Conservation (phyloP, 306 rosid genomes). For the Quercus ilex region DNA sequence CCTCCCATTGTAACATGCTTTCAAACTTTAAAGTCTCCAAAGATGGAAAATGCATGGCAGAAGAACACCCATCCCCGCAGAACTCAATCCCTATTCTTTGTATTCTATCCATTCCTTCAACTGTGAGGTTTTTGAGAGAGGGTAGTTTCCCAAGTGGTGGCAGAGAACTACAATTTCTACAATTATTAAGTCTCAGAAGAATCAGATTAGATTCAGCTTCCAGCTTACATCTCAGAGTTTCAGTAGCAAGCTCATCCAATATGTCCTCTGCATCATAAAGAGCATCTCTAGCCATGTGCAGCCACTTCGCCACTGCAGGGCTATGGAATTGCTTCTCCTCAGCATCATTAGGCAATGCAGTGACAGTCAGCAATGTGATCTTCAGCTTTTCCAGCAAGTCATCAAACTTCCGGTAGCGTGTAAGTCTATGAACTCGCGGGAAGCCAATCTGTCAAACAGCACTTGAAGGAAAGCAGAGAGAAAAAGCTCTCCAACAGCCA, state of each 20-base stretch:
- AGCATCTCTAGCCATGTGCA: slow-evolving; percentile 28
- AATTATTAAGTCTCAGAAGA: slow-evolving; percentile 3
- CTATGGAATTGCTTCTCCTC: slow-evolving; percentile 36
- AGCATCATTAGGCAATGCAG: slow-evolving; percentile 23
- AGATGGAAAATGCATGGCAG: slow-evolving; percentile 15
- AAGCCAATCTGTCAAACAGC: slow-evolving; percentile 35
- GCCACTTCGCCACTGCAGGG: slow-evolving; percentile 29
- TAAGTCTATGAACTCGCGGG: slow-evolving; percentile 21
- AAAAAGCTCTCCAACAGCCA: slow-evolving; percentile 32
- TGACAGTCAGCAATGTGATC: slow-evolving; percentile 23
- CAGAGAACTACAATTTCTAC: slow-evolving; percentile 20
- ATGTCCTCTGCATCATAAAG: slow-evolving; percentile 32
- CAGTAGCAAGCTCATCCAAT: slow-evolving; percentile 25
- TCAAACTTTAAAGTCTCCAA: slow-evolving; percentile 26
- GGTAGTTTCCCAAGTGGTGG: slow-evolving; percentile 34
- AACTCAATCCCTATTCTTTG: slow-evolving; percentile 10
- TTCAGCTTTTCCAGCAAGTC: slow-evolving; percentile 24
- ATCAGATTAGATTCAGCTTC: slow-evolving; percentile 23
- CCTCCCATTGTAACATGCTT: slow-evolving; percentile 26
- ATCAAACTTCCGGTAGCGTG: slow-evolving; percentile 14
- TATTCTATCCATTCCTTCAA: slow-evolving; percentile 24
- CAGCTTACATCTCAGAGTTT: slow-evolving; percentile 16
- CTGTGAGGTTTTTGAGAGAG: slow-evolving; percentile 19
- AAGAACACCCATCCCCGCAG: slow-evolving; percentile 4
- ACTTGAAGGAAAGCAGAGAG: slow-evolving; percentile 38